Percentiles rank a stretch among this genome's conserved stretches.
Conservation (phyloP, 352 stramenopile species). For the Phytophthora cactorum region DNA sequence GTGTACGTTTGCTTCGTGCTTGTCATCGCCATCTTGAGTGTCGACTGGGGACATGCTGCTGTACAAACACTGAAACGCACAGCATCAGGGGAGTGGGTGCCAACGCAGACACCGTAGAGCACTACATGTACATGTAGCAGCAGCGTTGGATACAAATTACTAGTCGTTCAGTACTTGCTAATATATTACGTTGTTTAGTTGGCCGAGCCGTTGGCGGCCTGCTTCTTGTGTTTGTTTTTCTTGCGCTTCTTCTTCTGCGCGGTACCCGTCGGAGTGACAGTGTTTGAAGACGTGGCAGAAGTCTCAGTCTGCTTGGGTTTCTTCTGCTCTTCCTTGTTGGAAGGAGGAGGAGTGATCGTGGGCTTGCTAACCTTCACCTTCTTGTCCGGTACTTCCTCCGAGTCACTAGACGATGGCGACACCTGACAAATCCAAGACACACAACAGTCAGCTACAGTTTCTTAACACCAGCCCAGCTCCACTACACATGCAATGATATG, state of each 20-base stretch:
- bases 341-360: conserved; percentile 1
- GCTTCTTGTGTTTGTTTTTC: conserved; percentile 53
- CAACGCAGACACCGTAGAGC: conserved; percentile 11
- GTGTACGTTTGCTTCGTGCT: conserved; percentile 87
- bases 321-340: conserved; percentile 49
- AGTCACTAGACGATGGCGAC: conserved; percentile 45
- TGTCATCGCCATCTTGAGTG: conserved; percentile 58
- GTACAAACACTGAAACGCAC: conserved; percentile 47
- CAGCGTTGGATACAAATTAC: not conserved
- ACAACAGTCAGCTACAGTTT: conserved; percentile 14
- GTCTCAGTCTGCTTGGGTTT: conserved; percentile 24
- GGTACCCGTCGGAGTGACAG: conserved; percentile 12
- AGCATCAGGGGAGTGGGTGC: conserved; percentile 33
- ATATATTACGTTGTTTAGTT: conserved; percentile 38
- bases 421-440: conserved; percentile 11
- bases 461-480: conserved; percentile 3
- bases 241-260: conserved; percentile 70
- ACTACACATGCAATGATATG: conserved; percentile 38
- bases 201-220: conserved; percentile 16
- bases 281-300: conserved; percentile 15
- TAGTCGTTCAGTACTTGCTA: conserved; percentile 2
- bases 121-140: too few relatives aligned
- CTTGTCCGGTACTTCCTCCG: conserved; percentile 46
- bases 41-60: conserved; percentile 51
- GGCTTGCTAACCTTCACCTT: conserved; percentile 42